These are phyloP conservation scores for Sporothrix euskadiensis DNA, from an alignment of 2,329 filamentous ascomycete species.

Conservation along the genomic window DNA sequence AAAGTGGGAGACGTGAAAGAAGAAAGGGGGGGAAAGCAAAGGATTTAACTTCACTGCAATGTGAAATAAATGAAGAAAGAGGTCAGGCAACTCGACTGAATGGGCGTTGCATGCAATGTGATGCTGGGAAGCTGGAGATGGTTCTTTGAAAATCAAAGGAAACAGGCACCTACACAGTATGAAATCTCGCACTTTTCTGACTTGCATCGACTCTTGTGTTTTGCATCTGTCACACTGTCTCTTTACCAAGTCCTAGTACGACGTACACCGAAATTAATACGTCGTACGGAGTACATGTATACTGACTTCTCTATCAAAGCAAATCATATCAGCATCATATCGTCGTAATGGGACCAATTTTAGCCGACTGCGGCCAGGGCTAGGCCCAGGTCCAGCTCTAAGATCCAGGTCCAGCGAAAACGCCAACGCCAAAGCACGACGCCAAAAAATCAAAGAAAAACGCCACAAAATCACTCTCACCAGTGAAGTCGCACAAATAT, in stretches of 20 bases:
- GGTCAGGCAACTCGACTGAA: not conserved
- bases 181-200: not conserved
- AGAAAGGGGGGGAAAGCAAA: not conserved
- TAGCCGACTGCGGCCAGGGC: not conserved
- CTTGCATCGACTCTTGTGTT: not conserved
- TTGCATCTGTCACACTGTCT: not conserved
- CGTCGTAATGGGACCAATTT: not conserved
- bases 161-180: constrained; percentile 1
- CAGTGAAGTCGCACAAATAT: not conserved
- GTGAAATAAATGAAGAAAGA: not conserved
- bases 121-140: no score
- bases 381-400: not conserved
- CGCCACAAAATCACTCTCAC: not conserved
- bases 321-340: not conserved
- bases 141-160: not conserved
- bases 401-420: not conserved
- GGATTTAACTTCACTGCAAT: not conserved
- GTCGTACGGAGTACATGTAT: no score
- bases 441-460: constrained; percentile 3
- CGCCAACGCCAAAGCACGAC: not conserved
- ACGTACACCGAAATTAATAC: not conserved
- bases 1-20: not conserved
- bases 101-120: not conserved
- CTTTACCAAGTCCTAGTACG: not conserved
- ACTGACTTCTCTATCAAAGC: not conserved